These are phyloP conservation scores for Leccinum fallax DNA, from an alignment of 1,284 basidiomycete genomes.

Conservation along the genomic window DNA sequence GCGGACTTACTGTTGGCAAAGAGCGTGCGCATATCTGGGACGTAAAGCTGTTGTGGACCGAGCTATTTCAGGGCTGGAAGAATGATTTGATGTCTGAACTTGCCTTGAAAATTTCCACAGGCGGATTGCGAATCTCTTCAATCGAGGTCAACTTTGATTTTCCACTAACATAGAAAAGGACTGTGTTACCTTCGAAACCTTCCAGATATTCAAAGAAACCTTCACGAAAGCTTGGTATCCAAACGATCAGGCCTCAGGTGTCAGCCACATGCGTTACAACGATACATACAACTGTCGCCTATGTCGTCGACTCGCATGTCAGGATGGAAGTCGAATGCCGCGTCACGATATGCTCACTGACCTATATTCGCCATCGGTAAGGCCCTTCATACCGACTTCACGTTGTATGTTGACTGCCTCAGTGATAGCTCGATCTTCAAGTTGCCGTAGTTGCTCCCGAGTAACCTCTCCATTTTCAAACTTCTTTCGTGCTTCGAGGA, in stretches of 20 bases:
- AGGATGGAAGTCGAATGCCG: slow-evolving; percentile 42
- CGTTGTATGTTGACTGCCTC: slow-evolving; percentile 58
- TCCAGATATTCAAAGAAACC: slow-evolving; percentile 29
- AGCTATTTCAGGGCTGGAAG: not conserved
- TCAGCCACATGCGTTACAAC: not conserved
- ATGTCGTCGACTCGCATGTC: not conserved
- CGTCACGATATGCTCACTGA: slow-evolving; percentile 51
- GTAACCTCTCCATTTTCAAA: slow-evolving; percentile 41
- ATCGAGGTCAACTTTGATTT: slow-evolving; percentile 6
- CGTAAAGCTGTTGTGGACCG: not conserved
- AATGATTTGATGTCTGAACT: not conserved
- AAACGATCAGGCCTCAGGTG: slow-evolving; percentile 3
- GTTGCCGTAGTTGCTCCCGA: slow-evolving; percentile 44
- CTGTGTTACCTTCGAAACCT: not conserved
- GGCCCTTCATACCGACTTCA: not conserved
- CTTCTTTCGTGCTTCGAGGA: slow-evolving; percentile 16
- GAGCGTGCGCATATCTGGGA: not conserved
- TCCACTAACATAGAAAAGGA: not conserved
- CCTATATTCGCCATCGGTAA: slow-evolving; percentile 34
- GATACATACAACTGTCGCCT: slow-evolving; percentile 31
- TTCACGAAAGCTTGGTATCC: slow-evolving; percentile 24
- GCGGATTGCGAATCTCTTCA: slow-evolving; percentile 7
- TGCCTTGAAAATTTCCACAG: slow-evolving; percentile 31
- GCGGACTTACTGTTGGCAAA: not conserved
- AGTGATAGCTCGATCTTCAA: slow-evolving; percentile 57